Conservation (phyloP, 306 rosid species). For the Acacia crassicarpa region DNA sequence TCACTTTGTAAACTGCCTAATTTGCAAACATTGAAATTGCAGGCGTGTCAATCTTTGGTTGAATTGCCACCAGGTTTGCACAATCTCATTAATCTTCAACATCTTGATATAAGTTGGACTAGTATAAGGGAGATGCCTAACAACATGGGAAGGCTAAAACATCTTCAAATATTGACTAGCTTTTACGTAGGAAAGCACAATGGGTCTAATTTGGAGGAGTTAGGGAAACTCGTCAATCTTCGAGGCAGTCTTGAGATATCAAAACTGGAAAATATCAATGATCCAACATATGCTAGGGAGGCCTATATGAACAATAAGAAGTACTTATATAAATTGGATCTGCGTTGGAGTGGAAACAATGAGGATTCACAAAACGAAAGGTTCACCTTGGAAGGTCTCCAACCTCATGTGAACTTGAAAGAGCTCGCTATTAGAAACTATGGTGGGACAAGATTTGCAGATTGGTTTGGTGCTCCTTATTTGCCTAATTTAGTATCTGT, state of each 20-base stretch:
- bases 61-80: background rate
- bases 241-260: constrained; percentile 6
- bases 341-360: background rate
- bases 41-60: background rate
- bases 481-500: background rate
- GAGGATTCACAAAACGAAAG: background rate
- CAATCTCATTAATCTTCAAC: background rate
- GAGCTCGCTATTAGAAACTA: background rate
- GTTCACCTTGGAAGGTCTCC: background rate
- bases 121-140: background rate
- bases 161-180: background rate
- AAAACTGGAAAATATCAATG: background rate
- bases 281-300: background rate
- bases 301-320: constrained; percentile 19
- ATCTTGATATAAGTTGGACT: background rate
- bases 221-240: background rate
- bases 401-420: constrained; percentile 10
- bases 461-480: background rate
- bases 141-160: background rate
- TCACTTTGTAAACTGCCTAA: background rate
- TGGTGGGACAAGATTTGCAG: background rate
- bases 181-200: background rate
- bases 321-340: background rate
- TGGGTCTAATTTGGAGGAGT: background rate
- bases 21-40: background rate